Conservation (phyloP, 352 stramenopile genomes). For the Phytophthora hybrid region DNA sequence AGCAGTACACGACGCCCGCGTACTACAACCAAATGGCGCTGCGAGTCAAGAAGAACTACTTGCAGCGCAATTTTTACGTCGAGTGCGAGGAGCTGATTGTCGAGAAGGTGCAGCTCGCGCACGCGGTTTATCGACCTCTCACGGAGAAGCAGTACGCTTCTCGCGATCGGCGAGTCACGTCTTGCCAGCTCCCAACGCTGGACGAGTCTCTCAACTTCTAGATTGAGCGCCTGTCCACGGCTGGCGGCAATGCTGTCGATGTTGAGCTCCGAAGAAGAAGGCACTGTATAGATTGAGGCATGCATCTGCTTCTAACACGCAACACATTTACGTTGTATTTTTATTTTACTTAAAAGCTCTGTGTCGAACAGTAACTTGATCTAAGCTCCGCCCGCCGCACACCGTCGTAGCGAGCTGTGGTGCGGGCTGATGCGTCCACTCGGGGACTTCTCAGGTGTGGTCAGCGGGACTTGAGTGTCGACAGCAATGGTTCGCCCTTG, state of each 20-base stretch:
- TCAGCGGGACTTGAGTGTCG: constrained; percentile 37
- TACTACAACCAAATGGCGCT: constrained; percentile 52
- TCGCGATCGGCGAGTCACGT: neutral
- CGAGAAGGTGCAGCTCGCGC: constrained; percentile 42
- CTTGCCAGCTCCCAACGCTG: constrained; percentile 51
- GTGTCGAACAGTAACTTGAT: constrained; percentile 48
- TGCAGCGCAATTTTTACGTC: constrained; percentile 46
- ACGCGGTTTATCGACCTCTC: constrained; percentile 47
- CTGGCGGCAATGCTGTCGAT: constrained; percentile 10
- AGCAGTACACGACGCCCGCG: constrained; percentile 32
- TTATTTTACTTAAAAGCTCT: too few relatives aligned
- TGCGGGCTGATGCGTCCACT: too few relatives aligned
- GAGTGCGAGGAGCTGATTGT: constrained; percentile 52
- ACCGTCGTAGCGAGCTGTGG: constrained; percentile 25
- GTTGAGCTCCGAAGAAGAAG: constrained; percentile 21
- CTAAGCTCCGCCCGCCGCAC: neutral
- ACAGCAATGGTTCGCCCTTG: too few relatives aligned
- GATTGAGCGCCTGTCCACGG: constrained; percentile 44
- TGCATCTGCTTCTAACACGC: constrained; percentile 1
- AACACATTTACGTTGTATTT: neutral
- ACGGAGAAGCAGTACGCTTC: constrained; percentile 52
- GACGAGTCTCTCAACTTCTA: constrained; percentile 72
- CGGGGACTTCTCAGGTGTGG: too few relatives aligned
- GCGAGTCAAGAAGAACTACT: constrained; percentile 55
- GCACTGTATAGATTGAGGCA: neutral